phyloP scores from a whole-genome alignment of 169 alveolate species.

The Plasmodium falciparum region DNA sequence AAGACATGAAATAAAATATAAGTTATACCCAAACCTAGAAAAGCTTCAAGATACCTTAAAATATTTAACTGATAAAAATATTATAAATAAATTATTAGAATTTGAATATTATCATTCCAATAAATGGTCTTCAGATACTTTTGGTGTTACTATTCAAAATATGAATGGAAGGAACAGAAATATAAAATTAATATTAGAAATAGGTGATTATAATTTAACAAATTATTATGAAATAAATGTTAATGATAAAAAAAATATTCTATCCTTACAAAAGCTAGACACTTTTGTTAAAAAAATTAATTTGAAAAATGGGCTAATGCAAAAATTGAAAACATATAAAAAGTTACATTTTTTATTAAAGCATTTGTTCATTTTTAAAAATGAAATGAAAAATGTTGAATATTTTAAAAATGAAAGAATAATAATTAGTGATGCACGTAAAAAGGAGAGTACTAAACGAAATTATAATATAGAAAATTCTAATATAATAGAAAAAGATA shows the following conservation, averaged over 20 bases:
- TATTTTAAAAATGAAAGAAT: constrained; percentile 14
- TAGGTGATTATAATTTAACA: constrained; percentile 48
- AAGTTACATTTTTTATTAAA: constrained; percentile 23
- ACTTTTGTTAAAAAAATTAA: constrained; percentile 55
- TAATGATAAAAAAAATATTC: constrained; percentile 1
- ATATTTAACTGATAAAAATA: constrained; percentile 40
- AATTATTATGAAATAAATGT: constrained; percentile 50
- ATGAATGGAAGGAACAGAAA: constrained; percentile 65
- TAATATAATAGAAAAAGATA: too few relatives aligned
- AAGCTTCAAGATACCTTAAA: constrained; percentile 37
- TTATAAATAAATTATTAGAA: constrained; percentile 62
- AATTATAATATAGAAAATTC: background rate
- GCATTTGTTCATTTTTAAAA: constrained; percentile 1
- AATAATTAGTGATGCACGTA: background rate
- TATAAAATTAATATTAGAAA: constrained; percentile 38
- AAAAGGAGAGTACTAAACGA: background rate
- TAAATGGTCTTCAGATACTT: constrained; percentile 54
- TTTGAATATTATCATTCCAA: constrained; percentile 74
- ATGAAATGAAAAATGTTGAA: constrained; percentile 43
- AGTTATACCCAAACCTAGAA: background rate
- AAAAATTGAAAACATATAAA: constrained; percentile 34
- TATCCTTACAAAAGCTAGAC: constrained; percentile 45
- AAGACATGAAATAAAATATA: constrained; percentile 2
- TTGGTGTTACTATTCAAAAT: constrained; percentile 51
- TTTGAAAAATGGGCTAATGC: constrained; percentile 10